phyloP scores from a whole-genome alignment of 495 filamentous ascomycete genomes.

The Hypoxylon subgilvum region DNA sequence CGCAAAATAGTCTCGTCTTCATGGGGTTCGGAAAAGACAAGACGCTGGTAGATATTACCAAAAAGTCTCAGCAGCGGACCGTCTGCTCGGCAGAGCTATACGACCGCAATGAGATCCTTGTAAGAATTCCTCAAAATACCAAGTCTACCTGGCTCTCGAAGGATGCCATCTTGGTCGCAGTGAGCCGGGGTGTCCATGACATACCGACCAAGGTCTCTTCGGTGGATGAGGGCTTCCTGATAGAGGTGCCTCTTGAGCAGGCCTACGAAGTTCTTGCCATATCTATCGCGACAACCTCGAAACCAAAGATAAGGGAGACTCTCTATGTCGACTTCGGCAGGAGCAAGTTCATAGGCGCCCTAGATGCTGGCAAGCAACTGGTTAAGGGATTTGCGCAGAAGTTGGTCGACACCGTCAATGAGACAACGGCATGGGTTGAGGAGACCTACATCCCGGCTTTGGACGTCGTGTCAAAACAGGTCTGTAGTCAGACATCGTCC shows the following conservation, averaged over 20 bases:
- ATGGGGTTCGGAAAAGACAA: conserved; percentile 42
- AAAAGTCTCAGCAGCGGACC: conserved; percentile 35
- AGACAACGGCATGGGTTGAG: conserved; percentile 44
- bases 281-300: conserved; percentile 50
- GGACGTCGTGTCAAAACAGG: conserved; percentile 40
- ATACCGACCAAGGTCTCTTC: conserved; percentile 51
- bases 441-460: conserved; percentile 42
- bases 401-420: conserved; percentile 43
- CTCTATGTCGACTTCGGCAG: conserved; percentile 53
- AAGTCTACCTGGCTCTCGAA: conserved; percentile 51
- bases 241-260: conserved; percentile 48
- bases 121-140: conserved; percentile 44
- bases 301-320: conserved; percentile 54
- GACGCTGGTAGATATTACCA: conserved; percentile 28
- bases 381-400: conserved; percentile 46
- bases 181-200: conserved; percentile 46
- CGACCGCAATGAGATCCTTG: conserved; percentile 48
- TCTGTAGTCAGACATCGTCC: conserved; percentile 42
- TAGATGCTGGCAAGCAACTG: conserved; percentile 48
- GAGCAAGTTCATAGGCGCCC: conserved; percentile 40
- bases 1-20: conserved; percentile 41
- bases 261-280: conserved; percentile 52
- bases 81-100: conserved; percentile 47
- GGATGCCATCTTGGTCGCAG: conserved; percentile 52
- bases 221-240: conserved; percentile 52